Percentiles rank a stretch among this genome's conserved stretches.
Evolutionary conservation across 495 filamentous ascomycete genomes (phyloP).

Genomic region (Penicillium malachiteum): DNA sequence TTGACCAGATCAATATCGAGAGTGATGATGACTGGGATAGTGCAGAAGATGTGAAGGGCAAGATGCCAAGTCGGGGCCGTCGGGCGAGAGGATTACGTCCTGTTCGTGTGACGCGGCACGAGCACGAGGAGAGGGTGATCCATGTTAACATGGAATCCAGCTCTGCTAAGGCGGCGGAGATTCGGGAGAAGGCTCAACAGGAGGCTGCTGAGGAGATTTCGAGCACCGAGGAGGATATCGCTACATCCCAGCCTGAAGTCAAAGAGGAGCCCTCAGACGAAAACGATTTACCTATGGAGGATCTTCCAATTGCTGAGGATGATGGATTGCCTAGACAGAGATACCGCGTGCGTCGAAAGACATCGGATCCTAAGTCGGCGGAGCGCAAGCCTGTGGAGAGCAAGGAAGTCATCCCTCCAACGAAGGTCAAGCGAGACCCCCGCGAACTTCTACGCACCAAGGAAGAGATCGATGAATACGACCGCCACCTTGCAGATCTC

Average conservation of each 20-base stretch:
- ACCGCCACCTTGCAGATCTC: conserved; percentile 43
- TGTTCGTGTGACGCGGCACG: conserved; percentile 48
- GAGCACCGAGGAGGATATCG: conserved; percentile 15
- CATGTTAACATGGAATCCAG: conserved; percentile 55
- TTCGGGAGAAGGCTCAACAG: conserved; percentile 38
- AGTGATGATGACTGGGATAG: conserved; percentile 41
- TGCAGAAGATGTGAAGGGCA: conserved; percentile 27
- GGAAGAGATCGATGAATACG: conserved; percentile 49
- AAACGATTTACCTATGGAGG: conserved; percentile 38
- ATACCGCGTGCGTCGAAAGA: conserved; percentile 40
- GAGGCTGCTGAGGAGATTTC: conserved; percentile 32
- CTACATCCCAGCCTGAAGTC: conserved; percentile 25
- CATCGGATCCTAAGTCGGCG: conserved; percentile 22
- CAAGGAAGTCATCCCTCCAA: conserved; percentile 3
- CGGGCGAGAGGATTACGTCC: conserved; percentile 40
- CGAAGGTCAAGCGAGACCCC: conserved; percentile 25
- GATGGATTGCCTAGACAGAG: conserved; percentile 40
- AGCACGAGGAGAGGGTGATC: conserved; percentile 50
- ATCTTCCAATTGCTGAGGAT: conserved; percentile 35
- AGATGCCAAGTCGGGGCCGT: conserved; percentile 36
- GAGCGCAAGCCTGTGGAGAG: conserved; percentile 1
- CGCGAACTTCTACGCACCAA: conserved; percentile 41
- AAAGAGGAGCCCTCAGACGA: conserved; percentile 49
- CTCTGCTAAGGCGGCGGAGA: conserved; percentile 42
- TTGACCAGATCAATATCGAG: conserved; percentile 52